Evolutionary conservation across 2,329 filamentous ascomycete genomes (phyloP).

Genomic region (Clathrospora elynae): DNA sequence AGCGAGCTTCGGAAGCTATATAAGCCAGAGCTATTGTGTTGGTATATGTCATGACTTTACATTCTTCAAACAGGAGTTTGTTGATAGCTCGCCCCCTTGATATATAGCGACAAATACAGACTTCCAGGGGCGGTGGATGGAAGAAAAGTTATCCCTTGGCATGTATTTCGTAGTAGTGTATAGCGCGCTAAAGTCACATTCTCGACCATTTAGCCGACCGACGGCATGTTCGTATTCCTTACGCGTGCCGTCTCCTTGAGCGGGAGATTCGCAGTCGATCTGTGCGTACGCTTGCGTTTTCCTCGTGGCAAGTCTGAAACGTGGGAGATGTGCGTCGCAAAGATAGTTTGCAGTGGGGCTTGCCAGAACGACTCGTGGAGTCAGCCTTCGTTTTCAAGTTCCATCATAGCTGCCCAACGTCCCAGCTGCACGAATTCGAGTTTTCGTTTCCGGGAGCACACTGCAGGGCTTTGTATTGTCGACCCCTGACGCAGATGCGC

Average conservation of each 20-base stretch:
- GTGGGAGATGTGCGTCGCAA: slow-evolving; percentile 9
- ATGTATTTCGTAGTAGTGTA: too few species aligned
- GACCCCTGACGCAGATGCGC: neutral
- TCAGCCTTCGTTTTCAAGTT: too few species aligned
- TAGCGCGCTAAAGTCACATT: slow-evolving; percentile 11
- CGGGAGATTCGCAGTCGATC: slow-evolving; percentile 23
- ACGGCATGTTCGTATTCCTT: slow-evolving; percentile 5
- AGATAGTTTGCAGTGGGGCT: slow-evolving; percentile 6
- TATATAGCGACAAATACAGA: too few species aligned
- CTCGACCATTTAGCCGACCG: slow-evolving; percentile 8
- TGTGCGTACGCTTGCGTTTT: slow-evolving; percentile 10
- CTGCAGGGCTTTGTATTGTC: neutral
- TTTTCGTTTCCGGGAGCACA: slow-evolving; percentile 1
- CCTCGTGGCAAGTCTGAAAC: slow-evolving; percentile 20
- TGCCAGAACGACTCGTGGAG: too few species aligned
- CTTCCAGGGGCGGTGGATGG: too few species aligned
- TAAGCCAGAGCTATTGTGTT: too few species aligned
- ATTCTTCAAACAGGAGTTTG: too few species aligned
- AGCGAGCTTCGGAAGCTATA: too few species aligned
- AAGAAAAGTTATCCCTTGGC: too few species aligned
- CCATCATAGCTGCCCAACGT: too few species aligned
- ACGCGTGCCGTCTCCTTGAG: slow-evolving; percentile 14
- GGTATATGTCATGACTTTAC: too few species aligned
- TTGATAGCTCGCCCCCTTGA: too few species aligned
- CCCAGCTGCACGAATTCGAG: neutral